phyloP scores from a whole-genome alignment of 768 basidiomycete genomes.

The Mycena leptocephala region DNA sequence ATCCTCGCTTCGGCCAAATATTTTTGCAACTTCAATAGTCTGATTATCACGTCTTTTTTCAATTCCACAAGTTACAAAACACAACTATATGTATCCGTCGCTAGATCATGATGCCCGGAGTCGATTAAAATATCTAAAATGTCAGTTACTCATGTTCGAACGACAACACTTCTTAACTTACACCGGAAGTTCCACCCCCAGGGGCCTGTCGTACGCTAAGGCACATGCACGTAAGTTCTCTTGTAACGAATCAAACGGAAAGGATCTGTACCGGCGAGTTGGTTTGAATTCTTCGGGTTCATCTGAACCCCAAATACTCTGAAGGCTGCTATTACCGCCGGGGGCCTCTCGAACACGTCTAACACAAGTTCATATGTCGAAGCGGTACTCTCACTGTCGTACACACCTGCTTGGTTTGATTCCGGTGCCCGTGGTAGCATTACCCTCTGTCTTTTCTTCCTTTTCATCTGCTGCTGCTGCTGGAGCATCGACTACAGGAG shows the following conservation, averaged over 20 bases:
- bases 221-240: background rate
- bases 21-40: conserved; percentile 17
- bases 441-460: conserved; percentile 37
- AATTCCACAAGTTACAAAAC: no score
- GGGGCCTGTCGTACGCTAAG: conserved; percentile 19
- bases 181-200: conserved; percentile 17
- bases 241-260: background rate
- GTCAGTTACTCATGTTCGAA: background rate
- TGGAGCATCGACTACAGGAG: background rate
- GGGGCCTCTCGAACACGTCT: conserved; percentile 64
- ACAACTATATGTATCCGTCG: no score
- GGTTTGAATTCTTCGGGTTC: conserved; percentile 72
- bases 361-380: background rate
- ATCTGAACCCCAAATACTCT: conserved; percentile 66
- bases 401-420: conserved; percentile 67
- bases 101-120: no score
- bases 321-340: conserved; percentile 61
- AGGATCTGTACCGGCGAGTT: conserved; percentile 70
- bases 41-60: no score
- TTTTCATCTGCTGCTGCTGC: conserved; percentile 32
- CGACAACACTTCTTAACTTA: background rate
- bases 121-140: conserved; percentile 19
- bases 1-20: conserved; percentile 92
- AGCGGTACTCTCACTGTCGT: background rate
- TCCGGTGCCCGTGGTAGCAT: conserved; percentile 38